Base-by-base conservation (phyloP, 768 basidiomycete genomes). In the Lactifluus pinguis region DNA sequence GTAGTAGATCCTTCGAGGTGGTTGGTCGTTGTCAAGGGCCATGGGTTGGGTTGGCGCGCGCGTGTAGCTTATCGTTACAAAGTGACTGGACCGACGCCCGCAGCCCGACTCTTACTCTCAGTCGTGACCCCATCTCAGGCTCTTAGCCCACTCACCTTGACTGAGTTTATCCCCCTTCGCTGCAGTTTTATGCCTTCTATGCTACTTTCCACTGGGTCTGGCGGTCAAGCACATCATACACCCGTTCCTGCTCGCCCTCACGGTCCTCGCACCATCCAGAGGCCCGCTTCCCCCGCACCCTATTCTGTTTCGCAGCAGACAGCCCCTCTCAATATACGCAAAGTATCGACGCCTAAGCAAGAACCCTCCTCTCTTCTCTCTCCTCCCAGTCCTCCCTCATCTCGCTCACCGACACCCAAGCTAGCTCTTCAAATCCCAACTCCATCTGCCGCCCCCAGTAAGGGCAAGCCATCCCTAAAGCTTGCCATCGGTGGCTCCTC, bases 201-300 rank as follows among this genome's bases (percentile, higher is more conserved):
- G 36, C 6, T 66, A 41, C 54, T 64, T 42, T 59, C 61, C 51
- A 62, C 53, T 21, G 55, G 65, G 21, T 60, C 62, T 44, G 52
- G 65, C 36, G 53, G 62, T 36, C 55, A 69, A 53, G 69, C 70
- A 66, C 66, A 69, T 50, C 71, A 68, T 42, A 8, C 53, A 50
- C 59, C 69, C 25, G 61, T 59, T 57, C 67, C 68, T 11, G 59
- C 71, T 19, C 76, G 80, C 56, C 83, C 83, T 44, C 70, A 76
- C 57, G 83, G 83, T 30, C 83, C 83, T 48, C 79, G 82, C 36
- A 75, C 67, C 14, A 65, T 72, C 48, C 73, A 67, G 48, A 76
- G 79, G 38, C 67, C 79, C 0, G 69, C 78, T 44, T 82, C 77
- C 6, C 80, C 77, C 0, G 70, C 73, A 32, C 69, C 72, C 52